Base-by-base conservation (phyloP, 768 basidiomycete species). In the Amanita subjunquillea region DNA sequence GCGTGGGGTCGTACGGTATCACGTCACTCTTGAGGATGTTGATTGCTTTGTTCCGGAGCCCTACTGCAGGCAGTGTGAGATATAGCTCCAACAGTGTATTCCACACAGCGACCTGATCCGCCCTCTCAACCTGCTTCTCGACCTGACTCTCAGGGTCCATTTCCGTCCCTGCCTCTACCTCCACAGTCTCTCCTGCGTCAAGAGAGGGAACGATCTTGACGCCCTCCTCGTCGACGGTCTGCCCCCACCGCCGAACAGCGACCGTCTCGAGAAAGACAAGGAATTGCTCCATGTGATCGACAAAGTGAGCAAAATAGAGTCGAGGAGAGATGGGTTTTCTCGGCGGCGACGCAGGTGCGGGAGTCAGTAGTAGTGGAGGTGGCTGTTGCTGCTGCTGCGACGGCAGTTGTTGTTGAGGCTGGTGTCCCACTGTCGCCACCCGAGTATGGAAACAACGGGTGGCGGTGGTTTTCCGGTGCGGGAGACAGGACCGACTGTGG, bases 31-130 rank as follows among this genome's bases (percentile, higher is more conserved):
- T 68, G 10, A 98, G 73, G 1, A 98, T 66, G 4, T 75, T 75
- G 53, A 92, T 64, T 1, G 92, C 91, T 62, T 93, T 95, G 37
- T 76, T 70, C 37, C 72, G 69, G 54, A 79, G 63, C 22, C 60
- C 58, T 2, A 54, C 23, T 38, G 12, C 62, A n/a, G 78, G 75
- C 34, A 76, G 64, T 6, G 83, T 78, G 42, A 99, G 77, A 64
- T 97, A 97, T 9, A 99, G 77, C 67, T 99, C 95, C 54, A 98
- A 70, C 2, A 98, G 72, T 8, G 94, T 97, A 67, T 95, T 96
- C 94, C 94, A 97, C 2, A 97, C 83, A 0, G 92, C 85, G 7
- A 78, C 73, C 60, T 91, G 91, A 61, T 94, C 90, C 7, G 66
- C 65, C 59, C 71, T 73, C 55, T 87, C 87, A 0, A 66, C 62